phyloP scores from a whole-genome alignment of 2,329 filamentous ascomycete genomes.

The Salinomyces thailandicus region DNA sequence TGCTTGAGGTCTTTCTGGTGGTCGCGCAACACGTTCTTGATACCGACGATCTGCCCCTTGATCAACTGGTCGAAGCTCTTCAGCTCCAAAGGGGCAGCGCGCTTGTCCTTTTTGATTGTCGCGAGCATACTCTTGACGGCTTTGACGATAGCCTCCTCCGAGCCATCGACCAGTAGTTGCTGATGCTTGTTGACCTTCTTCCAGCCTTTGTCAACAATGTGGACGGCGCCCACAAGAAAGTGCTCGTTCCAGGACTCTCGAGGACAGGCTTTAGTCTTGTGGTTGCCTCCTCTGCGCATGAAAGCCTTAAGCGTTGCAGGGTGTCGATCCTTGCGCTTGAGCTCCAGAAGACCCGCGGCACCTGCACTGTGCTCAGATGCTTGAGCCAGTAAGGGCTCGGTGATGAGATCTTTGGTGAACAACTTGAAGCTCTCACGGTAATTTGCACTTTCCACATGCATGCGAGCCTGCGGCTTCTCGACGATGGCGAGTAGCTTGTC shows the following conservation, averaged over 20 bases:
- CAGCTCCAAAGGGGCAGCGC: background rate
- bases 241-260: slow-evolving; percentile 15
- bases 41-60: background rate
- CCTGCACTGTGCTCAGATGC: background rate
- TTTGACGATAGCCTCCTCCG: slow-evolving; percentile 1
- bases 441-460: background rate
- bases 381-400: background rate
- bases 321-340: slow-evolving; percentile 4
- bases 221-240: slow-evolving; percentile 7
- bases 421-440: background rate
- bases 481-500: slow-evolving; percentile 4
- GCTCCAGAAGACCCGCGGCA: background rate
- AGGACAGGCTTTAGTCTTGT: slow-evolving; percentile 5
- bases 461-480: background rate
- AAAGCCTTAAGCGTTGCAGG: slow-evolving; percentile 13
- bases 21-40: slow-evolving; percentile 4
- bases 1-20: background rate
- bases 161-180: background rate
- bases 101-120: background rate
- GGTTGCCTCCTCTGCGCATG: slow-evolving; percentile 12
- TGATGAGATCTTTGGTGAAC: background rate
- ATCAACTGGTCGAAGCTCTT: background rate
- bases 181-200: background rate
- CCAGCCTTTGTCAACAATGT: slow-evolving; percentile 2
- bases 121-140: background rate